phyloP scores from a whole-genome alignment of 1,139 yeast genomes.

The Zygoascus meyerae region DNA sequence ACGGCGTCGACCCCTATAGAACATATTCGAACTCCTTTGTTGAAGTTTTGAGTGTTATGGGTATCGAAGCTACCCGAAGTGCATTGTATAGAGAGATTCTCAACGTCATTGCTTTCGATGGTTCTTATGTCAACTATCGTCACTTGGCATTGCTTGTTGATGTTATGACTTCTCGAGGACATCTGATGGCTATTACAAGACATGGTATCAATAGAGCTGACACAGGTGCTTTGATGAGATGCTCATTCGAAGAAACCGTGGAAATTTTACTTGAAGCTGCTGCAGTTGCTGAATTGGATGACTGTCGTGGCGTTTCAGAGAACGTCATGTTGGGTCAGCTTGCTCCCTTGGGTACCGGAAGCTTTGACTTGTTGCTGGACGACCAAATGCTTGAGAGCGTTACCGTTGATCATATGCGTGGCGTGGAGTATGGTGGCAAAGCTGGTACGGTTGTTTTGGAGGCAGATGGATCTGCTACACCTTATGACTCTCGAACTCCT shows the following conservation, averaged over 20 bases:
- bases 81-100: slow-evolving; percentile 90
- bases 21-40: slow-evolving; percentile 95
- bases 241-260: slow-evolving; percentile 98
- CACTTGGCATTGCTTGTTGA: slow-evolving; percentile 97
- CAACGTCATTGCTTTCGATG: slow-evolving; percentile 98
- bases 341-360: slow-evolving; percentile 98
- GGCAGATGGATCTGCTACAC: slow-evolving; percentile 86
- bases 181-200: slow-evolving; percentile 97
- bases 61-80: slow-evolving; percentile 97
- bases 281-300: slow-evolving; percentile 95
- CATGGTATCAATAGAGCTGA: slow-evolving; percentile 99
- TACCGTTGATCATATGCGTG: slow-evolving; percentile 42
- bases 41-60: slow-evolving; percentile 89
- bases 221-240: slow-evolving; percentile 98
- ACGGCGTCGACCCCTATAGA: slow-evolving; percentile 87
- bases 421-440: slow-evolving; percentile 24
- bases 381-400: slow-evolving; percentile 75
- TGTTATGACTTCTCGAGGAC: slow-evolving; percentile 98
- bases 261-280: slow-evolving; percentile 97
- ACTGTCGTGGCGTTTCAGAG: slow-evolving; percentile 97
- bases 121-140: slow-evolving; percentile 97
- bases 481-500: slow-evolving; percentile 78
- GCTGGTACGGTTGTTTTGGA: slow-evolving; percentile 40
- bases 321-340: slow-evolving; percentile 96
- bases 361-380: slow-evolving; percentile 93